Evolutionary conservation across 495 filamentous ascomycete species (phyloP).

Genomic region (Xylaria intraflava): DNA sequence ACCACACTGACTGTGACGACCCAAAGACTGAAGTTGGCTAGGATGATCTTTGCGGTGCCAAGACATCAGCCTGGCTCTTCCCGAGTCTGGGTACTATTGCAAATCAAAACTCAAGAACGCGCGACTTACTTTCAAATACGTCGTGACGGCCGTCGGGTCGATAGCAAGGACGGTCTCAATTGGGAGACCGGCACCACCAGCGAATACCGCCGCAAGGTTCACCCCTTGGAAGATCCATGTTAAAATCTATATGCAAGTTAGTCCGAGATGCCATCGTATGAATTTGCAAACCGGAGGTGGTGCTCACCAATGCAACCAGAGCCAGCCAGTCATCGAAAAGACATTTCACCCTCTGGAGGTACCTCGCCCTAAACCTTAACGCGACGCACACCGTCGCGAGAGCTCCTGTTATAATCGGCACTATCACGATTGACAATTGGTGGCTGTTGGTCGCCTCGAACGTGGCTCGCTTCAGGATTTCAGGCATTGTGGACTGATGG

Average conservation of each 20-base stretch:
- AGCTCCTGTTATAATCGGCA: neutral
- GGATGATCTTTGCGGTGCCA: neutral
- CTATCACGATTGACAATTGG: neutral
- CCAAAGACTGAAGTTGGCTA: neutral
- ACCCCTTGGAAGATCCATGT: neutral
- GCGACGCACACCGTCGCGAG: neutral
- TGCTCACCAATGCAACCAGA: neutral
- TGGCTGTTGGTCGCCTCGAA: neutral
- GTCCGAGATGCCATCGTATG: no score
- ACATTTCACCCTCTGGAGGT: neutral
- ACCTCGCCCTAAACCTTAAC: neutral
- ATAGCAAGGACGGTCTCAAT: neutral
- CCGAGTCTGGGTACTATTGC: no score
- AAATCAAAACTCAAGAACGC: no score
- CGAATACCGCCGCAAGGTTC: neutral
- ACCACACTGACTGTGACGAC: neutral
- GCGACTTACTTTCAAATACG: neutral
- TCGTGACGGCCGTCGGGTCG: neutral
- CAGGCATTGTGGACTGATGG: no score
- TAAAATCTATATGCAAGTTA: no score
- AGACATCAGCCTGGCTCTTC: neutral
- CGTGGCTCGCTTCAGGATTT: no score
- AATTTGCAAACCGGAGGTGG: neutral
- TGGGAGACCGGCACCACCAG: neutral
- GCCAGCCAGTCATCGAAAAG: neutral